phyloP scores from a whole-genome alignment of 2,329 filamentous ascomycete genomes.

The Septoria linicola region DNA sequence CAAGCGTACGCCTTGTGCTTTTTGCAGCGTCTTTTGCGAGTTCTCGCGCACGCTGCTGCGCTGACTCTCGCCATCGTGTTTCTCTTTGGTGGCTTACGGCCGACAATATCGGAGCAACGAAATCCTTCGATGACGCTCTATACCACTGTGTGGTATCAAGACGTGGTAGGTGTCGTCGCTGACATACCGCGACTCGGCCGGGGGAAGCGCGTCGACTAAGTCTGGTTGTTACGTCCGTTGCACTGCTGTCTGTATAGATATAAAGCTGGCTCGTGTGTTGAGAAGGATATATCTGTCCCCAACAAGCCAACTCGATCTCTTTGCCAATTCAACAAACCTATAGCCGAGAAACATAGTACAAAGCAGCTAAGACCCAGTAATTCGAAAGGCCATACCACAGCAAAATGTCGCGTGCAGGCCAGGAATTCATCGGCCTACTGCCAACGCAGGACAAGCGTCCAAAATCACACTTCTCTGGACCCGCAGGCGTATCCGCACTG shows the following conservation, averaged over 20 bases:
- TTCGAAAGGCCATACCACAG: background rate
- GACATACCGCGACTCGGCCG: background rate
- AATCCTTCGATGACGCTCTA: background rate
- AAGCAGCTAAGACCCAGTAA: too few relatives aligned
- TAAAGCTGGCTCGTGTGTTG: background rate
- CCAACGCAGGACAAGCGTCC: constrained; percentile 19
- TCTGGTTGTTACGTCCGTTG: too few relatives aligned
- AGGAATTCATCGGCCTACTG: constrained; percentile 21
- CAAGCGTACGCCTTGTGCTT: too few relatives aligned
- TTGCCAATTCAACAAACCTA: too few relatives aligned
- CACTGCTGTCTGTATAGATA: too few relatives aligned
- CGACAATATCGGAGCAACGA: background rate
- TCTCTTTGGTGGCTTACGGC: background rate
- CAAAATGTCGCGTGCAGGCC: constrained; percentile 9
- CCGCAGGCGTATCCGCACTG: constrained; percentile 16
- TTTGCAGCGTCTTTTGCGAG: too few relatives aligned
- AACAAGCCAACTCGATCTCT: too few relatives aligned
- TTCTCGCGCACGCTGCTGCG: too few relatives aligned
- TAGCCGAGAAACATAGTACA: too few relatives aligned
- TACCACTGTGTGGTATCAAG: background rate
- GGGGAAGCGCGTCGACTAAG: background rate
- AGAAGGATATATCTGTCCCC: background rate
- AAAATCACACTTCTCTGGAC: constrained; percentile 17
- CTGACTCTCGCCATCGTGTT: too few relatives aligned
- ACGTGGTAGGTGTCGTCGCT: background rate